Evolutionary conservation across 192 early-diverging fungal species (phyloP).

Genomic region (Gorgonomyces haynaldii): DNA sequence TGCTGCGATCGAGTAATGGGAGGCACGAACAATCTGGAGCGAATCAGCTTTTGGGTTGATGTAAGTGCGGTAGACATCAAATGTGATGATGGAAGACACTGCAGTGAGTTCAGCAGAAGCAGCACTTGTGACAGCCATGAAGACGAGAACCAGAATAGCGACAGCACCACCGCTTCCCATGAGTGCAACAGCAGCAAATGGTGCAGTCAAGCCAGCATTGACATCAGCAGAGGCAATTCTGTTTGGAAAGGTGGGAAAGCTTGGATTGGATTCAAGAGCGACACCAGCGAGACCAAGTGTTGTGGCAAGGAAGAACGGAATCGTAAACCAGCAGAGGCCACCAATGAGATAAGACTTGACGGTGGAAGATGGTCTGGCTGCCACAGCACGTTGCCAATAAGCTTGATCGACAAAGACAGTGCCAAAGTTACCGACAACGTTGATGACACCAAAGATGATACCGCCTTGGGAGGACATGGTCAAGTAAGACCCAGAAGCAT

Average conservation of each 20-base stretch:
- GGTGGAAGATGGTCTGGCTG: conserved; percentile 50
- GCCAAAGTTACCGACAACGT: conserved; percentile 67
- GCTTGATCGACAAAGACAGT: conserved; percentile 64
- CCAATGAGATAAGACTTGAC: conserved; percentile 61
- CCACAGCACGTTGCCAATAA: conserved; percentile 67
- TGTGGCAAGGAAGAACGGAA: conserved; percentile 62
- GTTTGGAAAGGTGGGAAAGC: conserved; percentile 43
- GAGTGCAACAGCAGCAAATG: conserved; percentile 50
- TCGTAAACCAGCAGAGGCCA: conserved; percentile 69
- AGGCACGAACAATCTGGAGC: conserved; percentile 43
- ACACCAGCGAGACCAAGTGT: conserved; percentile 58
- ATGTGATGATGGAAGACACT: conserved; percentile 60
- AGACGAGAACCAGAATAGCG: conserved; percentile 53
- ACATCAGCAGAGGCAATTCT: conserved; percentile 43
- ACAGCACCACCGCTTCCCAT: conserved; percentile 51
- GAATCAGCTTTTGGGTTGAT: conserved; percentile 56
- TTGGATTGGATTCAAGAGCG: conserved; percentile 41
- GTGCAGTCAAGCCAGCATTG: conserved; percentile 53
- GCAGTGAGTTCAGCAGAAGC: conserved; percentile 64
- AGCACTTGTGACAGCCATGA: conserved; percentile 71
- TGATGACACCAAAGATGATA: conserved; percentile 63
- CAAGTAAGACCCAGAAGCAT: conserved; percentile 46
- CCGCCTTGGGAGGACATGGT: conserved; percentile 55
- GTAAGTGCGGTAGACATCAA: conserved; percentile 61
- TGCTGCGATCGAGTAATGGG: conserved; percentile 31